These are phyloP conservation scores for Cutaneotrichosporon curvatum DNA, from an alignment of 1,284 basidiomycete species.

Conservation along the genomic window DNA sequence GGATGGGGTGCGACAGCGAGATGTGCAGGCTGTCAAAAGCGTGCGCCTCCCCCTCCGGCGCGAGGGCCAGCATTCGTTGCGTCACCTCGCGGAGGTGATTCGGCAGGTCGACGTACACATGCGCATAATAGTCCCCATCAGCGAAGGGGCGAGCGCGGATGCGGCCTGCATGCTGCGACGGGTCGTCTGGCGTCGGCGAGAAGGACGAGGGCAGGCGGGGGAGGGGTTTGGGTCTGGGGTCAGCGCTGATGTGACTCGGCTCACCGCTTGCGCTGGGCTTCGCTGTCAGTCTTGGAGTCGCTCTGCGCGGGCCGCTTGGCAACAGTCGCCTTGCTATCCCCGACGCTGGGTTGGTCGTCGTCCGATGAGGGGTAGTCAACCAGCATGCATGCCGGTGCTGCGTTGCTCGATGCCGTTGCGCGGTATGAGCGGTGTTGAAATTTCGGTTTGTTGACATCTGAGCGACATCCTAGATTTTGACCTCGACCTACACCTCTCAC, in stretches of 20 bases:
- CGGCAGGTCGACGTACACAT: slow-evolving; percentile 30
- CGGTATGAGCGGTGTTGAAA: background rate
- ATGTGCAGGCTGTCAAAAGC: slow-evolving; percentile 28
- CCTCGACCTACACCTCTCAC: background rate
- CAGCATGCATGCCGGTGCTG: background rate
- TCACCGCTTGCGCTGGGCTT: background rate
- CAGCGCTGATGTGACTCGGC: background rate
- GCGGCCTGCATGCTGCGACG: slow-evolving; percentile 38
- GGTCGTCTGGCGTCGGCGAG: slow-evolving; percentile 24
- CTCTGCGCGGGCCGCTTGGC: too few species aligned
- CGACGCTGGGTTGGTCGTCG: background rate
- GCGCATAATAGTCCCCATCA: slow-evolving; percentile 42
- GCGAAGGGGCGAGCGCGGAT: slow-evolving; percentile 39
- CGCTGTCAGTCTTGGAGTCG: too few species aligned
- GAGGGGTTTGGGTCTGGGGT: slow-evolving; percentile 1
- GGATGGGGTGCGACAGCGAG: slow-evolving; percentile 43
- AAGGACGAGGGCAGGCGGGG: slow-evolving; percentile 7
- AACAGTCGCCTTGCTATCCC: background rate
- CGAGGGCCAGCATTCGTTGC: slow-evolving; percentile 14
- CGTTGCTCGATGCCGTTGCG: too few species aligned
- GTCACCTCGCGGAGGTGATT: slow-evolving; percentile 9
- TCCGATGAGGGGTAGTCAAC: slow-evolving; percentile 1
- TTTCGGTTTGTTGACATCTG: slow-evolving; percentile 2
- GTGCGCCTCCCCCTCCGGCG: background rate
- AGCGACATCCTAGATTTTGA: too few species aligned